Evolutionary conservation across 2,329 filamentous ascomycete genomes (phyloP), one percentile per base, ranked within the genome.

Genomic region (Fusarium virguliforme): DNA sequence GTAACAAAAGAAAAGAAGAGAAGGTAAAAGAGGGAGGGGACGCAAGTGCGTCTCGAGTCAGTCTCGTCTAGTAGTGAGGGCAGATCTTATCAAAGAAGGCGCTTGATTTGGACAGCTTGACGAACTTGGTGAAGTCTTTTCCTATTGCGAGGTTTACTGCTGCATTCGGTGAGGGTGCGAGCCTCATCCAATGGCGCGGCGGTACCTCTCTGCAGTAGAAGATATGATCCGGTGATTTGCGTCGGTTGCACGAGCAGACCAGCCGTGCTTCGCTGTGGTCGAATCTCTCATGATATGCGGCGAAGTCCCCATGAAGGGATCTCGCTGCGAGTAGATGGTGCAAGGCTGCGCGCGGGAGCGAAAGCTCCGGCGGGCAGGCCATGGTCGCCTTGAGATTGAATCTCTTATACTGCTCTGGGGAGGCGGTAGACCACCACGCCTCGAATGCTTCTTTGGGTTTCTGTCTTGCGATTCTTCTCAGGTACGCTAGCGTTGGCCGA

Each of bases 111-210:
- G 43, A 50, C 15, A 72, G 7, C 8, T 67, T 41, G 38, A 57
- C 30, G 5, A 65, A 70, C 8, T 66, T 62, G n/a, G 41, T 41
- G n/a, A 69, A 71, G 59, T 71, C 54, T 62, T 55, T 64, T 32
- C 60, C 58, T 68, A 59, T 38, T 53, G 28, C 58, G 26, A 51
- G 51, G 26, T 64, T 64, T 3, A 62, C 28, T 38, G 51, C 41
- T 37, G 35, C 32, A n/a, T 41, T 63, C 12, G 35, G 62, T 43
- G 43, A 70, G 46, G 43, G 60, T 15, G 46, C 40, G 5, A 65
- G 54, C 46, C 46, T 70, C 28, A 59, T 24, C 26, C 32, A 30
- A 60, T 53, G 22, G 4, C 40, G 37, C 13, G 8, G 51, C 48
- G 30, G 53, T 65, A 68, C 37, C 40, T 68, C 62, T 41, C 37